Conservation (phyloP, 495 filamentous ascomycete species). For the Penicillium bialowiezense region DNA sequence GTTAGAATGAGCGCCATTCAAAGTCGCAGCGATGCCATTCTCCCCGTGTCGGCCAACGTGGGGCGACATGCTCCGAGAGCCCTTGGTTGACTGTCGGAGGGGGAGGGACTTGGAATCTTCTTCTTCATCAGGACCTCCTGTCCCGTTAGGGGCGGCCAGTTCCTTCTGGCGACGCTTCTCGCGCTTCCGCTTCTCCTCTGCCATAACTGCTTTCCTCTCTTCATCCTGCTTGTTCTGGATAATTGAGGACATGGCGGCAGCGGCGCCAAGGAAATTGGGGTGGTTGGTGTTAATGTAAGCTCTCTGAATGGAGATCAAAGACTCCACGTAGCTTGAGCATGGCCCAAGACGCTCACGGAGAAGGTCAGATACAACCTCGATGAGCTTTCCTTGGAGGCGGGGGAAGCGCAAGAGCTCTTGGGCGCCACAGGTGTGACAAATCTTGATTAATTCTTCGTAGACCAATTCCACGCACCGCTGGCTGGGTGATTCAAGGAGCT, state of each 20-base stretch:
- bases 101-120: slow-evolving; percentile 49
- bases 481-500: slow-evolving; percentile 90
- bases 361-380: slow-evolving; percentile 96
- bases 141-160: slow-evolving; percentile 71
- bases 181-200: slow-evolving; percentile 79
- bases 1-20: slow-evolving; percentile 64
- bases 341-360: slow-evolving; percentile 89
- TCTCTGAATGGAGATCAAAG: slow-evolving; percentile 92
- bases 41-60: slow-evolving; percentile 61
- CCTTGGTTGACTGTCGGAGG: slow-evolving; percentile 61
- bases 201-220: slow-evolving; percentile 73
- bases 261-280: slow-evolving; percentile 95
- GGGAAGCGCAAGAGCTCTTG: slow-evolving; percentile 90
- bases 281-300: slow-evolving; percentile 99
- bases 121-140: slow-evolving; percentile 69
- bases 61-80: slow-evolving; percentile 74
- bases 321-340: slow-evolving; percentile 86
- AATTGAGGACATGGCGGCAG: slow-evolving; percentile 96
- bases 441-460: slow-evolving; percentile 99
- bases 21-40: slow-evolving; percentile 58
- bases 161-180: slow-evolving; percentile 82
- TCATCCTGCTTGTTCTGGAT: slow-evolving; percentile 91
- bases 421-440: slow-evolving; percentile 97
- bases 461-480: slow-evolving; percentile 97
- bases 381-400: slow-evolving; percentile 91